Evolutionary conservation across 352 stramenopile species (phyloP).

Genomic region (Phytophthora agathidicida): DNA sequence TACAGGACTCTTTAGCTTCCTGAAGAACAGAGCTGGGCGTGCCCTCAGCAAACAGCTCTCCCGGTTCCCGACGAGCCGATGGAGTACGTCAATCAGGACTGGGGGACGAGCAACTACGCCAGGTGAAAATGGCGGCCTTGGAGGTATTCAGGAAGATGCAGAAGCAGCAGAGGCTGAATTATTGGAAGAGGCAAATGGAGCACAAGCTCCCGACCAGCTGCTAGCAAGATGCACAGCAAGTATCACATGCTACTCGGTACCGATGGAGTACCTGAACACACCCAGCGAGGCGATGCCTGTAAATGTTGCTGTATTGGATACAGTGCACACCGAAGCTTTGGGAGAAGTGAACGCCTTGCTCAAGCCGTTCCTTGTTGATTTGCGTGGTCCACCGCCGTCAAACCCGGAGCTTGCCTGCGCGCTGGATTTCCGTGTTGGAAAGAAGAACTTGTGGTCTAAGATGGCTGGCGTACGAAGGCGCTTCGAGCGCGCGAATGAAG

Average conservation of each 20-base stretch:
- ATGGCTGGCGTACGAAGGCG: slow-evolving; percentile 47
- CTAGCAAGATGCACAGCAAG: slow-evolving; percentile 50
- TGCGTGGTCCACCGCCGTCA: slow-evolving; percentile 42
- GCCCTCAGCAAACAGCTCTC: slow-evolving; percentile 77
- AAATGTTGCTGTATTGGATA: slow-evolving; percentile 43
- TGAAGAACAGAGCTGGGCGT: slow-evolving; percentile 72
- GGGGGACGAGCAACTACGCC: slow-evolving; percentile 8
- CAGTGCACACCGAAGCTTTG: slow-evolving; percentile 57
- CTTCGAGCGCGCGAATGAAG: slow-evolving; percentile 71
- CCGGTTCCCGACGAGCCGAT: slow-evolving; percentile 38
- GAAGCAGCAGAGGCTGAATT: slow-evolving; percentile 40
- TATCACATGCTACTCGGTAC: slow-evolving; percentile 62
- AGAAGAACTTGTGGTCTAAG: slow-evolving; percentile 62
- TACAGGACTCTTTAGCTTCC: slow-evolving; percentile 75
- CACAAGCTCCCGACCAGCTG: slow-evolving; percentile 49
- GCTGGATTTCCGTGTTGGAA: slow-evolving; percentile 62
- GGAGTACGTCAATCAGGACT: slow-evolving; percentile 21
- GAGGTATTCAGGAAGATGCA: slow-evolving; percentile 54
- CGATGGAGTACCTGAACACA: slow-evolving; percentile 58
- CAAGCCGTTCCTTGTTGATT: slow-evolving; percentile 58
- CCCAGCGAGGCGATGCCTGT: slow-evolving; percentile 66
- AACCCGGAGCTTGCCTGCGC: slow-evolving; percentile 46
- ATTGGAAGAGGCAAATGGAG: slow-evolving; percentile 11
- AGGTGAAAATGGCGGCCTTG: slow-evolving; percentile 27
- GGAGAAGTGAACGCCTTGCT: slow-evolving; percentile 54